A percentile compares a stretch with the other conserved stretches of the same genome.
These are phyloP conservation scores for Cladorrhinum samala DNA, from an alignment of 495 filamentous ascomycete species.

Conservation along the genomic window DNA sequence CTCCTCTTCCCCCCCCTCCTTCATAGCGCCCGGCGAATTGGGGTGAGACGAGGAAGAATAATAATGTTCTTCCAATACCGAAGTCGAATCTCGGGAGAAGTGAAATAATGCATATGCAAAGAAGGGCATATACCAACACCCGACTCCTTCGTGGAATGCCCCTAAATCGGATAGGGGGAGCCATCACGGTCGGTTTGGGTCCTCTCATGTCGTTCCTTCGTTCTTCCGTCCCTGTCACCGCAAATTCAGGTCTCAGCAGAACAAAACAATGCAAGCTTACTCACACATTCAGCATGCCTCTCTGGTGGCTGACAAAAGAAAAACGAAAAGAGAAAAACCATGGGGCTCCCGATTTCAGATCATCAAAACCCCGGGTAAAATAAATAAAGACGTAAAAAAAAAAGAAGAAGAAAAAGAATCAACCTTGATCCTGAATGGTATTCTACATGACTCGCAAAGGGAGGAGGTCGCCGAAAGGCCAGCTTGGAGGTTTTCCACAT, in stretches of 20 bases:
- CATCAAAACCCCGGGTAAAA: too few species aligned
- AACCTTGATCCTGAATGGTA: too few species aligned
- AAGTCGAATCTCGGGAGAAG: constrained; percentile 23
- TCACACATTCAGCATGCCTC: too few species aligned
- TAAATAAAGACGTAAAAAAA: too few species aligned
- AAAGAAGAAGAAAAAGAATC: too few species aligned
- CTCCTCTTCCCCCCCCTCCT: constrained; percentile 6
- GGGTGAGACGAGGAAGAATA: constrained; percentile 24
- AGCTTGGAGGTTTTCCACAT: background rate
- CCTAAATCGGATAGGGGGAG: constrained; percentile 21
- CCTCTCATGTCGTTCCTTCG: background rate
- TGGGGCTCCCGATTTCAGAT: too few species aligned
- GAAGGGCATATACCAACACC: constrained; percentile 24
- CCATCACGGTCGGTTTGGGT: constrained; percentile 18
- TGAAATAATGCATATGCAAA: constrained; percentile 25
- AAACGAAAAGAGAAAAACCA: too few species aligned
- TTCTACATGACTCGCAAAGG: too few species aligned
- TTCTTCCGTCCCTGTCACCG: background rate
- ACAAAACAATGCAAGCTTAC: too few species aligned
- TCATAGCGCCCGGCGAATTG: constrained; percentile 11
- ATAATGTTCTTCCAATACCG: constrained; percentile 8
- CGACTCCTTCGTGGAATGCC: constrained; percentile 34
- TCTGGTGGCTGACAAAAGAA: too few species aligned
- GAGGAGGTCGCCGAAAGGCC: background rate
- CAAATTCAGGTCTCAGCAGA: background rate